Conservation (phyloP, 108 stramenopile species). For the Nitzschia sp. region DNA sequence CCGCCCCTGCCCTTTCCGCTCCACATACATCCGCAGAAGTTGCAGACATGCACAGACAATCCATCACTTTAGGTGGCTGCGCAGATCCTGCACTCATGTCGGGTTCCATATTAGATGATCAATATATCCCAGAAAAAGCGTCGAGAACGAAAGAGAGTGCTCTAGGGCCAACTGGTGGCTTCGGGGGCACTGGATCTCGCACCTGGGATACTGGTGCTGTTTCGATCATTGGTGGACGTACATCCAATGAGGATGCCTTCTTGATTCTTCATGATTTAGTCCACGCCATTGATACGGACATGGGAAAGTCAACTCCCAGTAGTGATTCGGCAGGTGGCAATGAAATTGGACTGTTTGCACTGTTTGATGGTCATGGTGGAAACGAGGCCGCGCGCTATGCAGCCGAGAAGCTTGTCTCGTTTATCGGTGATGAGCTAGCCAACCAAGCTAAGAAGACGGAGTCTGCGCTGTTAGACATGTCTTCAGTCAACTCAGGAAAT, state of each 20-base stretch:
- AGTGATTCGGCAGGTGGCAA: conserved; percentile 20
- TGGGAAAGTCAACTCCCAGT: neutral
- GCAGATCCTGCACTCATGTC: conserved; percentile 62
- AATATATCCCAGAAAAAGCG: conserved; percentile 56
- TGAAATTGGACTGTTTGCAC: conserved; percentile 65
- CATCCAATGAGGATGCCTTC: conserved; percentile 77
- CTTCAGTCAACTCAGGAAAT: conserved; percentile 4
- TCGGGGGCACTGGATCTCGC: conserved; percentile 23
- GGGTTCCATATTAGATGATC: conserved; percentile 63
- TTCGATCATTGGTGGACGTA: conserved; percentile 70
- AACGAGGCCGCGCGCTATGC: conserved; percentile 77
- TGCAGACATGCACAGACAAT: neutral
- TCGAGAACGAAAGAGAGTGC: conserved; percentile 43
- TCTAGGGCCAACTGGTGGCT: conserved; percentile 36
- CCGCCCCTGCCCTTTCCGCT: too few relatives aligned
- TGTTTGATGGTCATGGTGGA: conserved; percentile 86
- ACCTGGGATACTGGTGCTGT: conserved; percentile 79
- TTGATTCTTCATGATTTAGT: conserved; percentile 55
- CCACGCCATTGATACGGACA: neutral
- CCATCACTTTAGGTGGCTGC: conserved; percentile 67
- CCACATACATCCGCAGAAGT: too few relatives aligned
- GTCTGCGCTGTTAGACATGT: neutral
- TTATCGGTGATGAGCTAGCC: conserved; percentile 50
- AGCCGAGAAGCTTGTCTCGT: conserved; percentile 51
- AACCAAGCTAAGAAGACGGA: neutral